Evolutionary conservation across 768 basidiomycete species (phyloP).

Genomic region (Collybia sordida): DNA sequence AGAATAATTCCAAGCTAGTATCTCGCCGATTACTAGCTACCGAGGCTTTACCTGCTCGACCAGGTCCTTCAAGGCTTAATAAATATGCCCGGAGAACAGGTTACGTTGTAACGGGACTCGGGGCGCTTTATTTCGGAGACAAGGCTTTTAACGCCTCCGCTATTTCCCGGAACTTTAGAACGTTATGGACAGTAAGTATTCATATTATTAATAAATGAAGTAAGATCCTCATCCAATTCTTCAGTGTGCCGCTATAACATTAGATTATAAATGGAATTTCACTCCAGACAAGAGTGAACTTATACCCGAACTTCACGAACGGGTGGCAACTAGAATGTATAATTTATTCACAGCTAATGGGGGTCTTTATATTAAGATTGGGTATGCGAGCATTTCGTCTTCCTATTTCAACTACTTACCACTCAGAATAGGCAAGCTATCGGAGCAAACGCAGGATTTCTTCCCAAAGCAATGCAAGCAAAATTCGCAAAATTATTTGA

Average conservation of each 20-base stretch:
- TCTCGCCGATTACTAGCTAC: background rate
- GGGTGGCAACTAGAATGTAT: conserved; percentile 78
- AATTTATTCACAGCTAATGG: conserved; percentile 80
- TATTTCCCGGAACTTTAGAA: conserved; percentile 50
- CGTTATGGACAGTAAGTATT: conserved; percentile 46
- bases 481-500: conserved; percentile 87
- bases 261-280: conserved; percentile 91
- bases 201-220: background rate
- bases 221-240: background rate
- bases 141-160: conserved; percentile 57
- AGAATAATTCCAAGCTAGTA: no score
- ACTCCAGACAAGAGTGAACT: conserved; percentile 64
- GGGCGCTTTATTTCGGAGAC: conserved; percentile 45
- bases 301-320: conserved; percentile 81
- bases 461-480: conserved; percentile 81
- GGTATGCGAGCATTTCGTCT: conserved; percentile 24
- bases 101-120: conserved; percentile 38
- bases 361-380: conserved; percentile 85
- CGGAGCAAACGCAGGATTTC: conserved; percentile 81
- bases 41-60: background rate
- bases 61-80: background rate
- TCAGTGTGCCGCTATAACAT: conserved; percentile 67
- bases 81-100: conserved; percentile 30
- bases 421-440: conserved; percentile 60
- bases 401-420: background rate